phyloP scores from a whole-genome alignment of 73 alveolate genomes.

The Tetrahymena borealis region DNA sequence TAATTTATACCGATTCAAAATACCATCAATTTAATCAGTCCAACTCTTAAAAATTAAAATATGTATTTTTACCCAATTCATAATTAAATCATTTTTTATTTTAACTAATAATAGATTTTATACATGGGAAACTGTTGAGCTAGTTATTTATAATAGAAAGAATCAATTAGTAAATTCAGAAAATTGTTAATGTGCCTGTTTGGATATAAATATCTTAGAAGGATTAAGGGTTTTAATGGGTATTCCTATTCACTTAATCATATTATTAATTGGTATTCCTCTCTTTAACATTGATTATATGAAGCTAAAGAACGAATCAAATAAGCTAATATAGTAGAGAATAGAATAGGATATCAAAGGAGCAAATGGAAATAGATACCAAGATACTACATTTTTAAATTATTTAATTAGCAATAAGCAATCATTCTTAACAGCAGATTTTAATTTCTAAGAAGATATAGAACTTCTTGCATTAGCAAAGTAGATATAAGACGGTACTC shows the following conservation, averaged over 20 bases:
- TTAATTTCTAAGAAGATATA: not conserved
- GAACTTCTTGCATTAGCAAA: not conserved
- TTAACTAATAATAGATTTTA: not conserved
- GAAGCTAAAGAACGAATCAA: not conserved
- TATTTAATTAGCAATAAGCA: not conserved
- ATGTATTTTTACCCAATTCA: not conserved
- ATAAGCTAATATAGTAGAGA: not conserved
- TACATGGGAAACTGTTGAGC: not conserved
- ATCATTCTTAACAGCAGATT: not conserved
- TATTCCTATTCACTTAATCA: not conserved
- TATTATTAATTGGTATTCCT: not conserved
- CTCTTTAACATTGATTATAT: not conserved
- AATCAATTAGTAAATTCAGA: not conserved
- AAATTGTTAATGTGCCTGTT: not conserved
- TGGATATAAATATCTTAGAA: not conserved
- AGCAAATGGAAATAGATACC: not conserved
- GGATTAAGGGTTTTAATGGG: not conserved
- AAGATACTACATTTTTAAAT: not conserved
- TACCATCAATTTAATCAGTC: too few relatives aligned
- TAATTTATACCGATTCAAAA: too few relatives aligned
- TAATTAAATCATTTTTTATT: not conserved
- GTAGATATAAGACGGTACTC: not conserved
- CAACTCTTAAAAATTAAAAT: too few relatives aligned
- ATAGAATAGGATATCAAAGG: not conserved
- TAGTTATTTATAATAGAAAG: not conserved